Base-by-base conservation (phyloP, 2,329 filamentous ascomycete species). In the Pseudofabraea citricarpa region DNA sequence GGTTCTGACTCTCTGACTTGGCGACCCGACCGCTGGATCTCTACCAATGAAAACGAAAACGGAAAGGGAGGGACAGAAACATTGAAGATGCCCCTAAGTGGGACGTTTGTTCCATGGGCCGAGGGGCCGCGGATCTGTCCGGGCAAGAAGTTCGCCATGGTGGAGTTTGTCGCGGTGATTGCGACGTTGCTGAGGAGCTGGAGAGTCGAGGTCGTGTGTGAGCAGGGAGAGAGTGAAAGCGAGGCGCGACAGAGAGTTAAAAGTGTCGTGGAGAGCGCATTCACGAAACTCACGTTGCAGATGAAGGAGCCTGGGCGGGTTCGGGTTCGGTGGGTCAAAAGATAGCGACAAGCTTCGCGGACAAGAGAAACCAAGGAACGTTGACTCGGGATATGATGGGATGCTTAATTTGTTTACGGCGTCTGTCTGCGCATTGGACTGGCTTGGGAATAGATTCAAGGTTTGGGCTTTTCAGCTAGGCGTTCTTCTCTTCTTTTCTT, bases 101-200 rank as follows among this genome's bases (percentile, higher is more conserved):
- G 43, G 15, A 35, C 41, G 8, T 55, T 46, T 27, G 7, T 53
- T 5, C 45, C 49, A 2, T 56, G 48, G 51, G 41, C 46, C 13
- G 29, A 22, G 8, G 48, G 51, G 24, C 41, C 47, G 2, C 40
- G 52, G 20, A 23, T 50, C 6, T 56, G 51, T 38, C 52, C 52
- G 1, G 49, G 52, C 5, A 54, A 49, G 36, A 52, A 52, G 13
- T 54, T 54, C 18, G 40, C 47, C 5, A 45, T 50, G 31, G 52
- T 56, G 5, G 52, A 56, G 35, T 54, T 55, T 39, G 48, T 52
- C 7, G 48, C 52, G 19, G 51, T 48, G 12, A 47, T 53, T 33
- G 39, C 46, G 21, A 42, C 19, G 9, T 20, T 36, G 33, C 9
- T 36, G 33, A 20, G 33, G 4, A 36, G 19, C 20, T 20, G 20